These are phyloP conservation scores for Calcarisporium arbuscula DNA, from an alignment of 2,329 filamentous ascomycete genomes.

Conservation along the genomic window DNA sequence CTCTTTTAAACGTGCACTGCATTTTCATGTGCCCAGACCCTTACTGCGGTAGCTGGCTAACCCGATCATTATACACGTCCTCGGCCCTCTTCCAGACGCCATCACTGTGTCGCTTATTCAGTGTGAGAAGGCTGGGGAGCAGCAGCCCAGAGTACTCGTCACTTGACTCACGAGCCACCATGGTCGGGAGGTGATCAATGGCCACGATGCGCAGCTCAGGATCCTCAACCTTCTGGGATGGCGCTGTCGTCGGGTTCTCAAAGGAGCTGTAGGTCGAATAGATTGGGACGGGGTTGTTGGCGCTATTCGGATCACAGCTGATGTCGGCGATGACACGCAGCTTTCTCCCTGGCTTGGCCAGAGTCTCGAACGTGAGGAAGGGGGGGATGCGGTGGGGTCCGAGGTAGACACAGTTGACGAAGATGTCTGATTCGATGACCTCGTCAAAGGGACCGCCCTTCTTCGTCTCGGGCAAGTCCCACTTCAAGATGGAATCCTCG, in stretches of 20 bases:
- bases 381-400: constrained; percentile 58
- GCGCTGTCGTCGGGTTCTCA: constrained; percentile 75
- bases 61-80: constrained; percentile 62
- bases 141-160: constrained; percentile 76
- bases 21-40: too few relatives aligned
- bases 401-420: constrained; percentile 87
- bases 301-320: constrained; percentile 61
- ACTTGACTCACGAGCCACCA: constrained; percentile 75
- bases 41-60: constrained; percentile 52
- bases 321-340: constrained; percentile 79
- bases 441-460: constrained; percentile 67
- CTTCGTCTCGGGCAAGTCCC: constrained; percentile 72
- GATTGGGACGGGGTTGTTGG: constrained; percentile 63
- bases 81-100: constrained; percentile 76
- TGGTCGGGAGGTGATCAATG: constrained; percentile 73
- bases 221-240: constrained; percentile 49
- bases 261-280: constrained; percentile 81
- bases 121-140: constrained; percentile 65
- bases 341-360: constrained; percentile 56
- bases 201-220: constrained; percentile 70
- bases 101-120: constrained; percentile 65
- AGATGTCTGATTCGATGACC: constrained; percentile 69
- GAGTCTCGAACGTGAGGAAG: constrained; percentile 70
- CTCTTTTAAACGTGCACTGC: too few relatives aligned
- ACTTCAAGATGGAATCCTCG: constrained; percentile 41